phyloP scores from a whole-genome alignment of 2,329 filamentous ascomycete genomes.

The Mollisiaceae sp. region DNA sequence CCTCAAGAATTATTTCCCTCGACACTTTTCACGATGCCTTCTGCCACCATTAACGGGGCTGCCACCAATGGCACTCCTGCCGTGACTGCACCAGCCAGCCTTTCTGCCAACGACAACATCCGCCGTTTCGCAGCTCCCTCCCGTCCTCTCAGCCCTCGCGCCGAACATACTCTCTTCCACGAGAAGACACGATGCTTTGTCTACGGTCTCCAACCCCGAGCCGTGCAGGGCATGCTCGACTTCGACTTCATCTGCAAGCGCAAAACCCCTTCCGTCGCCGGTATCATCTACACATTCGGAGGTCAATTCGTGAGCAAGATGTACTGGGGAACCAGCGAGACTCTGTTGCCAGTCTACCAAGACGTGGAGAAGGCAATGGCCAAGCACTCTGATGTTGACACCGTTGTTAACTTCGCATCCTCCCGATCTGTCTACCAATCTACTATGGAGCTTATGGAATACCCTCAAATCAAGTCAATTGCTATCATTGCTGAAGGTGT shows the following conservation, averaged over 20 bases:
- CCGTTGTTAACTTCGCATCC: constrained; percentile 98
- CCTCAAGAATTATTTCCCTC: constrained; percentile 20
- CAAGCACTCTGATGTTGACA: constrained; percentile 97
- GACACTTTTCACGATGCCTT: constrained; percentile 40
- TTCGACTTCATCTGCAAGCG: constrained; percentile 99
- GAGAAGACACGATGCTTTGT: constrained; percentile 99
- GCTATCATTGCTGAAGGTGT: constrained; percentile 99
- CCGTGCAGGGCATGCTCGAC: constrained; percentile 92
- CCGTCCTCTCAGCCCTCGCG: constrained; percentile 86
- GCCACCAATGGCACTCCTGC: constrained; percentile 53
- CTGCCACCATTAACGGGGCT: constrained; percentile 55
- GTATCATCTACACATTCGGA: constrained; percentile 99
- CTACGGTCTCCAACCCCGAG: constrained; percentile 96
- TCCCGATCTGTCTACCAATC: constrained; percentile 98
- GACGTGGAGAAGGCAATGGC: constrained; percentile 87
- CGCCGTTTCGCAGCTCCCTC: constrained; percentile 93
- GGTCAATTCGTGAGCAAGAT: constrained; percentile 99
- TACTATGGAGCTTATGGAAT: constrained; percentile 98
- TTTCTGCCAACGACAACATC: constrained; percentile 91
- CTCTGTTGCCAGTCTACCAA: constrained; percentile 97
- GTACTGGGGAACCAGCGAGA: constrained; percentile 99
- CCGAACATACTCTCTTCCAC: constrained; percentile 93
- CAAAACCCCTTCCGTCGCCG: constrained; percentile 91
- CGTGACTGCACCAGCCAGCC: constrained; percentile 53
- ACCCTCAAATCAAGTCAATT: constrained; percentile 96